Base-by-base conservation (phyloP, 495 filamentous ascomycete genomes). In the Echria macrotheca region DNA sequence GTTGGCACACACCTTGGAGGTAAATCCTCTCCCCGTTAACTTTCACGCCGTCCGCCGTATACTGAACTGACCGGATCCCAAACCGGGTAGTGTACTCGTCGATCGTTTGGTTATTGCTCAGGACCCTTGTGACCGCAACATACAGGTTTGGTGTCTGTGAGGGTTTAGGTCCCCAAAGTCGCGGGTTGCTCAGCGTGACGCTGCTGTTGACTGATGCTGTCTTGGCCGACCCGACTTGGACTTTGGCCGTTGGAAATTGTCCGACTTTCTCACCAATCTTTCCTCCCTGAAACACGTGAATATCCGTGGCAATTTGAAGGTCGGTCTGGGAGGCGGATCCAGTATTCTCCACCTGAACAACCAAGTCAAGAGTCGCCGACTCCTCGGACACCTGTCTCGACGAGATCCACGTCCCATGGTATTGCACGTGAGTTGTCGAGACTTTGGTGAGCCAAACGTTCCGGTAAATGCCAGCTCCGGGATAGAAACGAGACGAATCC, bases 381-480 rank as follows among this genome's bases (percentile, higher is more conserved):
- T 59, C 23, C 3, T 64, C 50, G 12, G 72, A 70, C 12, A 76
- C 64, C 7, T 45, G 38, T 10, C 55, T 59, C 7, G 70, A 68
- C 4, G 69, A 70, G 45, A 76, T 65, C 43, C 62, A 71, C 0
- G 74, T 76, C 4, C 72, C 73, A 23, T 61, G 70, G 28, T 76
- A 67, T 3, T 43, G 59, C 6, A 77, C 68, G 52, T 77, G 73
- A 2, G 58, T 49, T 9, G 69, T 57, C 42, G 68, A 52, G 12
- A 69, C 60, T 40, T 69, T 74, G 44, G 67, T 59, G 14, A 77
- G 66, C 74, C 74, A 77, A 3, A 77, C 59, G 39, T 75, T 73
- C 4, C 74, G 65, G 52, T 77, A 77, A 10, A 77, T 63, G 18
- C 73, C 74, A 5, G 63, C 74, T 7, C 74, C 73, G 6, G 74